A percentile compares a stretch with the other conserved stretches of the same genome.
Conservation (phyloP, 805 yeast genomes). For the Ogataea ganodermae region DNA sequence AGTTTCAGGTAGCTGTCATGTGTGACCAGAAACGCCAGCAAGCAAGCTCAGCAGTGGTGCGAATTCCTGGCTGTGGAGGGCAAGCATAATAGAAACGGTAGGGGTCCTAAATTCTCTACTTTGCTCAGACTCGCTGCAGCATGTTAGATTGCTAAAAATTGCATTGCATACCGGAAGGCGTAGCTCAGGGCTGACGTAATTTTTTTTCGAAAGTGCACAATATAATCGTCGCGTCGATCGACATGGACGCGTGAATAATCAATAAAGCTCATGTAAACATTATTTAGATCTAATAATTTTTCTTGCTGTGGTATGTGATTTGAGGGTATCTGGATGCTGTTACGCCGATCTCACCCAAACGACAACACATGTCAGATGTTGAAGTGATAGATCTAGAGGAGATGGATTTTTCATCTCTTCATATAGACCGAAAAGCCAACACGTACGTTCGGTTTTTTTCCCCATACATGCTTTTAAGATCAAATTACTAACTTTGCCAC, state of each 20-base stretch:
- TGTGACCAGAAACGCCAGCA: background rate
- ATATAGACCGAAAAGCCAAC: background rate
- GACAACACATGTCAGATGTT: conserved; percentile 8
- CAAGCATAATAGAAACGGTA: background rate
- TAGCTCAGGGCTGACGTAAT: no score
- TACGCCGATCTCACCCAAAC: no score
- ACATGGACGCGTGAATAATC: conserved; percentile 1
- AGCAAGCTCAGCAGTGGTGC: background rate
- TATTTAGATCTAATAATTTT: no score
- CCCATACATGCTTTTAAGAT: background rate
- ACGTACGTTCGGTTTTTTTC: background rate
- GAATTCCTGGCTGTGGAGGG: background rate
- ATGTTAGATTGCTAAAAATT: background rate
- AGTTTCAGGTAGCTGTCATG: conserved; percentile 7
- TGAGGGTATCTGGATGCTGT: no score
- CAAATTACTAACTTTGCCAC: conserved; percentile 3
- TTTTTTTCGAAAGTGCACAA: no score
- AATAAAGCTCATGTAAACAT: no score
- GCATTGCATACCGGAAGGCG: no score
- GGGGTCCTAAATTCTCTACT: background rate
- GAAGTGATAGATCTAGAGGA: conserved; percentile 11
- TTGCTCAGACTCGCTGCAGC: conserved; percentile 1
- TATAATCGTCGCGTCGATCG: no score
- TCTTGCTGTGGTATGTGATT: background rate
- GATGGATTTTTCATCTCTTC: conserved; percentile 7